These are phyloP conservation scores for Hypocreales sp. DNA, from an alignment of 2,329 filamentous ascomycete species.

Conservation along the genomic window DNA sequence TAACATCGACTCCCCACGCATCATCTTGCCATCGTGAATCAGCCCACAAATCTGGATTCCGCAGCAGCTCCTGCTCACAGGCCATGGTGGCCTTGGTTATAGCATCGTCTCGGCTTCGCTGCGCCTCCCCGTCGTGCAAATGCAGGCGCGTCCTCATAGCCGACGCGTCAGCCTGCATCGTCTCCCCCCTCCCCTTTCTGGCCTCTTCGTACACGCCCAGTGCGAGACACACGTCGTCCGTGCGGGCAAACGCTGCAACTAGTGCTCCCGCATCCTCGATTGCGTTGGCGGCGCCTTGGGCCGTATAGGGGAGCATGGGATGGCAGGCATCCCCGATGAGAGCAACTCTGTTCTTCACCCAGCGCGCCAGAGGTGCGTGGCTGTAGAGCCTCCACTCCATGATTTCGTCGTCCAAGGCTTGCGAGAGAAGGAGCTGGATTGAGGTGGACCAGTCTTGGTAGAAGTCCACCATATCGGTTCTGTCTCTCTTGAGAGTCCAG, in stretches of 20 bases:
- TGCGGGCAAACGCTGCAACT: constrained; percentile 16
- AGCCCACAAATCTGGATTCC: constrained; percentile 10
- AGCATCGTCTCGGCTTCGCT: constrained; percentile 6
- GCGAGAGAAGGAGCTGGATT: constrained; percentile 42
- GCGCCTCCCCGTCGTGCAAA: constrained; percentile 7
- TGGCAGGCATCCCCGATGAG: constrained; percentile 52
- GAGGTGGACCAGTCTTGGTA: constrained; percentile 46
- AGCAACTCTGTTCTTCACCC: constrained; percentile 38
- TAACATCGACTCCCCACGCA: constrained; percentile 16
- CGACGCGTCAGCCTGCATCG: constrained; percentile 7
- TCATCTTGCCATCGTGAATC: constrained; percentile 11
- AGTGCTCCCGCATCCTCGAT: constrained; percentile 51
- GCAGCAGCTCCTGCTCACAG: constrained; percentile 4
- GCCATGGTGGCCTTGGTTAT: constrained; percentile 4
- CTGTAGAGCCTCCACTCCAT: constrained; percentile 51
- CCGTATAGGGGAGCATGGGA: constrained; percentile 51
- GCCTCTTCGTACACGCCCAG: constrained; percentile 8
- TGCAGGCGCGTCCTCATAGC: constrained; percentile 5
- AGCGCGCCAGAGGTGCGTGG: constrained; percentile 45
- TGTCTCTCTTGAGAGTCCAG: constrained; percentile 48
- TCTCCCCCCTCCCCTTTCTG: constrained; percentile 7
- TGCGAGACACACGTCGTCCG: constrained; percentile 6
- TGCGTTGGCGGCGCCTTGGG: constrained; percentile 52
- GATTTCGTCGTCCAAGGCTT: constrained; percentile 48
- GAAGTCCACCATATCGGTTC: constrained; percentile 42